These are phyloP conservation scores for Cladophialophora exuberans DNA, from an alignment of 2,329 filamentous ascomycete genomes.

Conservation along the genomic window DNA sequence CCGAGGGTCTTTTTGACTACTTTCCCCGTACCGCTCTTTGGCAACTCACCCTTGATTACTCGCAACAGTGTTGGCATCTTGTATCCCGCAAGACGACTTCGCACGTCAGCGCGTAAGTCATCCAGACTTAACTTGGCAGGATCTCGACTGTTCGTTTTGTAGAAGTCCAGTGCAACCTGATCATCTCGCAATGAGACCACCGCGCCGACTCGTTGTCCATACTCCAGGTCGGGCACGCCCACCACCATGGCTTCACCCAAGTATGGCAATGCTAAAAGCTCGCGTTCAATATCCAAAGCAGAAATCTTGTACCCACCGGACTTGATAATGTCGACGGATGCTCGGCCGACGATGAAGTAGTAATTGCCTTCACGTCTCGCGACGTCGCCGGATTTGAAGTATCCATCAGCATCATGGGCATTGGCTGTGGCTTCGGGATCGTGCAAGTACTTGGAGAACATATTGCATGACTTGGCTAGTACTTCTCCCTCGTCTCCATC, in stretches of 20 bases:
- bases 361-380: constrained; percentile 35
- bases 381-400: constrained; percentile 47
- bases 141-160: constrained; percentile 22
- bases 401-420: constrained; percentile 40
- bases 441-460: constrained; percentile 48
- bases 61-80: constrained; percentile 54
- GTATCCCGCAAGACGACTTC: constrained; percentile 50
- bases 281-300: constrained; percentile 54
- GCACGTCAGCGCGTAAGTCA: constrained; percentile 48
- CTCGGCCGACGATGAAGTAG: constrained; percentile 54
- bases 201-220: constrained; percentile 53
- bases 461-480: constrained; percentile 43
- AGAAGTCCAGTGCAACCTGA: constrained; percentile 29
- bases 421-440: constrained; percentile 37
- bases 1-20: constrained; percentile 55
- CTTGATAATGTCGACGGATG: constrained; percentile 55
- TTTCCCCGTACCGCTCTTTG: constrained; percentile 54
- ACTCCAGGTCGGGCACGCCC: constrained; percentile 53
- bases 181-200: constrained; percentile 39
- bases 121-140: constrained; percentile 41
- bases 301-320: constrained; percentile 57
- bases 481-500: constrained; percentile 55
- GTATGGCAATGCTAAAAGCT: constrained; percentile 51
- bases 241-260: constrained; percentile 55
- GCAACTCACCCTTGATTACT: constrained; percentile 50